Conservation (phyloP, 495 filamentous ascomycete genomes). For the Neurospora sp. region DNA sequence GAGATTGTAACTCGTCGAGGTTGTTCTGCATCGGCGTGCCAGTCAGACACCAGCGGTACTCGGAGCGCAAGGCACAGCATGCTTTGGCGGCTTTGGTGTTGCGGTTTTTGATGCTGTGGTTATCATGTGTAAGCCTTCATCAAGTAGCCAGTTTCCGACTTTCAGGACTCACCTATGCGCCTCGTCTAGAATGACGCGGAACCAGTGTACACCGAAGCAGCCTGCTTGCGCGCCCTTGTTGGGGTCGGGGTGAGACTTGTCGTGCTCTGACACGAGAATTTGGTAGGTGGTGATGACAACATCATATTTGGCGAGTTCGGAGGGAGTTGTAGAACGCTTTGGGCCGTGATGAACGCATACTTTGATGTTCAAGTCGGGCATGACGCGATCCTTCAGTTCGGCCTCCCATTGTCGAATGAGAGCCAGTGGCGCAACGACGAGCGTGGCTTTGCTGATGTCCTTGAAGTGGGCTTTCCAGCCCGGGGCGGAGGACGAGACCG, state of each 20-base stretch:
- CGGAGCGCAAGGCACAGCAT: slow-evolving; percentile 64
- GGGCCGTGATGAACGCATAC: slow-evolving; percentile 88
- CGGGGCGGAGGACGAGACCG: slow-evolving; percentile 34
- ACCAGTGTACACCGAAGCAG: slow-evolving; percentile 89
- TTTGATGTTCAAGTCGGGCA: slow-evolving; percentile 52
- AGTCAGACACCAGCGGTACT: slow-evolving; percentile 91
- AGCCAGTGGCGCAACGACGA: slow-evolving; percentile 90
- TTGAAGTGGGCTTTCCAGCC: slow-evolving; percentile 50
- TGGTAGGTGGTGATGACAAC: slow-evolving; percentile 98
- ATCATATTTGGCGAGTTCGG: slow-evolving; percentile 72
- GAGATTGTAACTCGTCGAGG: slow-evolving; percentile 87
- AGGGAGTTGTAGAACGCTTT: slow-evolving; percentile 65
- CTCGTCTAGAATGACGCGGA: slow-evolving; percentile 89
- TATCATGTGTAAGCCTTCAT: not conserved
- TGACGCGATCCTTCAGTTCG: slow-evolving; percentile 75
- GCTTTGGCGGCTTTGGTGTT: slow-evolving; percentile 91
- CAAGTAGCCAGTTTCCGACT: not conserved
- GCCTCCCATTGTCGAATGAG: slow-evolving; percentile 96
- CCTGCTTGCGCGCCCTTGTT: slow-evolving; percentile 57
- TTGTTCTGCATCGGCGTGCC: slow-evolving; percentile 98
- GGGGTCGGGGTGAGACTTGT: slow-evolving; percentile 41
- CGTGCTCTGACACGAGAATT: slow-evolving; percentile 82
- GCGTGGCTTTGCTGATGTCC: slow-evolving; percentile 62
- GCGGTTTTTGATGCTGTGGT: slow-evolving; percentile 92
- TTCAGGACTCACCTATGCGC: slow-evolving; percentile 29